phyloP scores from a whole-genome alignment of 2,329 filamentous ascomycete genomes.

The Trichoderma koningiopsis region DNA sequence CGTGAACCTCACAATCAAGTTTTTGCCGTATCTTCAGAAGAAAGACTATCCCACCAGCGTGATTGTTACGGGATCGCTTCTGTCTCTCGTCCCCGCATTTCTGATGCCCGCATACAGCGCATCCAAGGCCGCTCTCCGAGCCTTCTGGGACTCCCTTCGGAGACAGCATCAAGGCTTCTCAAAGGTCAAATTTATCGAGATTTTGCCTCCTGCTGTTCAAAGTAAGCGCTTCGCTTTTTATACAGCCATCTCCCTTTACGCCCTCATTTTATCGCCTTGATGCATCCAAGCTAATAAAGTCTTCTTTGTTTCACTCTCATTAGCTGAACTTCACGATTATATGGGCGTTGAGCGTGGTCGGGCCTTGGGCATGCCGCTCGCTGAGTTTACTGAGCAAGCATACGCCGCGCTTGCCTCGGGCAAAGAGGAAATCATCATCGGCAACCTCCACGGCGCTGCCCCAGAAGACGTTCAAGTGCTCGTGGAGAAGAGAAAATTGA shows the following conservation, averaged over 20 bases:
- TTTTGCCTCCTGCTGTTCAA: conserved; percentile 31
- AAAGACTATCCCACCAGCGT: conserved; percentile 26
- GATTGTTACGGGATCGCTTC: conserved; percentile 30
- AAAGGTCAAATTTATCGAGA: conserved; percentile 29
- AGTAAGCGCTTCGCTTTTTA: conserved; percentile 8
- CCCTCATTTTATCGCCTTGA: too few relatives aligned
- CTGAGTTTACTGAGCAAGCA: conserved; percentile 13
- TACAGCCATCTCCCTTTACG: not conserved
- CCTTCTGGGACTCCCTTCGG: conserved; percentile 30
- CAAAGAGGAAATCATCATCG: conserved; percentile 18
- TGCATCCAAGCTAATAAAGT: not conserved
- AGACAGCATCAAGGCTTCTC: conserved; percentile 27
- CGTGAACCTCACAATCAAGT: conserved; percentile 31
- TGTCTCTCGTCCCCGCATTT: conserved; percentile 28
- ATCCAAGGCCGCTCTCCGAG: conserved; percentile 31
- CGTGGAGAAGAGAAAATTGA: not conserved
- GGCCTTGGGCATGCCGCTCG: conserved; percentile 19
- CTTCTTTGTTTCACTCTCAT: not conserved
- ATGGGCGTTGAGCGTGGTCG: conserved; percentile 16
- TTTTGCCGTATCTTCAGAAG: conserved; percentile 27
- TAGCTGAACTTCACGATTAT: conserved; percentile 22
- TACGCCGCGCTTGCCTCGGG: conserved; percentile 14
- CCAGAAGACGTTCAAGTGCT: not conserved
- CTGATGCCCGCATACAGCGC: conserved; percentile 29
- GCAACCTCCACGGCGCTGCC: not conserved